Evolutionary conservation across 345 rosid species (phyloP).

Genomic region (Bruguiera gymnorhiza): DNA sequence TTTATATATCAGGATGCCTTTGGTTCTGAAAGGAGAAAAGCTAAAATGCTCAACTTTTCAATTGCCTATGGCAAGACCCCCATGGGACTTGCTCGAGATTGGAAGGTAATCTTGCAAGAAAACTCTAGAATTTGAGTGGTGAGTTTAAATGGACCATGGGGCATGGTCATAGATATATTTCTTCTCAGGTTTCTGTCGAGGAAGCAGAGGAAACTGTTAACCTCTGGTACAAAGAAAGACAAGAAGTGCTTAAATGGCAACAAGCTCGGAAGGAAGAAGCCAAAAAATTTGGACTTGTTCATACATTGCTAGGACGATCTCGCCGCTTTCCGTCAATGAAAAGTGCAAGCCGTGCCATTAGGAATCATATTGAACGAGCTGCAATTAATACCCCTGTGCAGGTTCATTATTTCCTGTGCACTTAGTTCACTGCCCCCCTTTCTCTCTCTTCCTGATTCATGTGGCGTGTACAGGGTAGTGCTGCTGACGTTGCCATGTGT

Average conservation of each 20-base stretch:
- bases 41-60: conserved; percentile 97
- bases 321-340: conserved; percentile 54
- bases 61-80: conserved; percentile 98
- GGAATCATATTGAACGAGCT: conserved; percentile 70
- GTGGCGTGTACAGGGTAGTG: conserved; percentile 71
- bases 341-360: conserved; percentile 40
- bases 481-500: conserved; percentile 97
- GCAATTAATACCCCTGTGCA: conserved; percentile 96
- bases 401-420: conserved; percentile 36
- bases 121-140: conserved; percentile 7
- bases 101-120: conserved; percentile 61
- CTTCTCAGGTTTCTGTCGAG: conserved; percentile 60
- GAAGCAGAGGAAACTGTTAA: conserved; percentile 83
- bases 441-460: background rate
- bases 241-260: conserved; percentile 87
- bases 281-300: conserved; percentile 40
- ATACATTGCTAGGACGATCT: conserved; percentile 76
- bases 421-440: conserved; percentile 10
- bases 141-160: conserved; percentile 3
- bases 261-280: conserved; percentile 70
- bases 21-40: conserved; percentile 84
- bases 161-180: conserved; percentile 8
- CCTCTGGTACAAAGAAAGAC: conserved; percentile 90
- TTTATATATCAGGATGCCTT: conserved; percentile 57
- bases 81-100: conserved; percentile 79